These are phyloP conservation scores for Aspergillus incahuasiensis DNA, from an alignment of 495 filamentous ascomycete species.

Conservation along the genomic window DNA sequence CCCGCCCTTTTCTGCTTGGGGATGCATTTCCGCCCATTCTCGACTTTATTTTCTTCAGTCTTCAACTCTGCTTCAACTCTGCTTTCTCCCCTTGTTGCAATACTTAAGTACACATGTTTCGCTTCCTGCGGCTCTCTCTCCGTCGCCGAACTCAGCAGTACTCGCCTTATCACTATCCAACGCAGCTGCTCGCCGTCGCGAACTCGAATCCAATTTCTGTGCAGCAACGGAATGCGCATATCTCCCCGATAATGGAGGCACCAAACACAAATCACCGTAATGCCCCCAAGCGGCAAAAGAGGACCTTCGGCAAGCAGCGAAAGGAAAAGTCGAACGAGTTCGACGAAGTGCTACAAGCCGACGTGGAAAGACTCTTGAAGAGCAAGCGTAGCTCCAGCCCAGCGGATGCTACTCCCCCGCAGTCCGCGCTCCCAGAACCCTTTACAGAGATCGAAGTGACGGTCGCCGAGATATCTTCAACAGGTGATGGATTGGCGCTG, in stretches of 20 bases:
- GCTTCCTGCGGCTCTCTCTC: constrained; percentile 5
- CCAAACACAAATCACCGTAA: constrained; percentile 22
- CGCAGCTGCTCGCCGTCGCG: not conserved
- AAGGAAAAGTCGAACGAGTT: constrained; percentile 37
- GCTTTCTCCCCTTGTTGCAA: too few species aligned
- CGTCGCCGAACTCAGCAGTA: constrained; percentile 6
- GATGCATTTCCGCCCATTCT: not conserved
- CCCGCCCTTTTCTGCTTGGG: constrained; percentile 13
- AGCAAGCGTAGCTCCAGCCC: constrained; percentile 30
- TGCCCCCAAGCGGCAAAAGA: constrained; percentile 49
- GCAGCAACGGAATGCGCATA: constrained; percentile 18
- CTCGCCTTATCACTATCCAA: not conserved
- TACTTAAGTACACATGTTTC: constrained; percentile 11
- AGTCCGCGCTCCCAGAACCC: constrained; percentile 52
- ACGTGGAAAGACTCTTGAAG: constrained; percentile 61
- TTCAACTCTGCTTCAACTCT: not conserved
- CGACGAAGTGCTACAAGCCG: constrained; percentile 70
- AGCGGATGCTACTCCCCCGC: constrained; percentile 17
- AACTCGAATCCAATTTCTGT: constrained; percentile 1
- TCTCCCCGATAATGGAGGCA: constrained; percentile 28
- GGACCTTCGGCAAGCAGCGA: constrained; percentile 33
- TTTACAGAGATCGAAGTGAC: constrained; percentile 76
- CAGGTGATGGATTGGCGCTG: constrained; percentile 77
- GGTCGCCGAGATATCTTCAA: constrained; percentile 75
- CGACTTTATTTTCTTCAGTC: constrained; percentile 8